A percentile compares a stretch with the other conserved stretches of the same genome.
phyloP scores from a whole-genome alignment of 257 asterid species.

The Fraxinus quadrangulata region DNA sequence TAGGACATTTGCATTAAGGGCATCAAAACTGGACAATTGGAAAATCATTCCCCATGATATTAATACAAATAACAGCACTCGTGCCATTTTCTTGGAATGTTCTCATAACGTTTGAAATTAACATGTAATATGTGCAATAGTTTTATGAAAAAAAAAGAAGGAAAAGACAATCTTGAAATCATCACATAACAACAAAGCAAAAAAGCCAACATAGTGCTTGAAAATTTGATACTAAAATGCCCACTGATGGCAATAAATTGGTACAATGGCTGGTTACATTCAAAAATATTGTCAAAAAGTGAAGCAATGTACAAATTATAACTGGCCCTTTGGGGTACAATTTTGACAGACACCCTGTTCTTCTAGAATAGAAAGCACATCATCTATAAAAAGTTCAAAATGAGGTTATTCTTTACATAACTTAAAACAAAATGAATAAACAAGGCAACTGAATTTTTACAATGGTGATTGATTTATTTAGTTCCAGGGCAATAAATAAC shows the following conservation, averaged over 20 bases:
- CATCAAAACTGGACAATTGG: no score
- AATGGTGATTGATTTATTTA: background rate
- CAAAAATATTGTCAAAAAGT: slow-evolving; percentile 4
- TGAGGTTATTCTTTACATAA: background rate
- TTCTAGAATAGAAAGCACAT: slow-evolving; percentile 81
- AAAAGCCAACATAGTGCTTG: background rate
- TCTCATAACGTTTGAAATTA: background rate
- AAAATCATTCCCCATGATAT: no score
- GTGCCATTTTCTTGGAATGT: background rate
- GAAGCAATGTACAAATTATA: slow-evolving; percentile 21
- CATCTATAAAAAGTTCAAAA: slow-evolving; percentile 47
- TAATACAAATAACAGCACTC: no score
- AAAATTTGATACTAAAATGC: background rate
- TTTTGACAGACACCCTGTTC: slow-evolving; percentile 89
- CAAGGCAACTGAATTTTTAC: background rate
- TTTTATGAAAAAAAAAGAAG: background rate
- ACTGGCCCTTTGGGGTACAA: slow-evolving; percentile 25
- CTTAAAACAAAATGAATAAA: background rate
- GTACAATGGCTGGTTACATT: background rate
- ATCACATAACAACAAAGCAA: background rate
- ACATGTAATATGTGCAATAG: background rate
- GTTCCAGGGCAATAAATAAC: background rate
- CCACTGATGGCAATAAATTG: background rate
- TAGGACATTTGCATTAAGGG: no score
- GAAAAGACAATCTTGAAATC: background rate